Evolutionary conservation across 768 basidiomycete species (phyloP), one percentile per base, ranked within the genome.

Genomic region (Cystobasidium ongulense): DNA sequence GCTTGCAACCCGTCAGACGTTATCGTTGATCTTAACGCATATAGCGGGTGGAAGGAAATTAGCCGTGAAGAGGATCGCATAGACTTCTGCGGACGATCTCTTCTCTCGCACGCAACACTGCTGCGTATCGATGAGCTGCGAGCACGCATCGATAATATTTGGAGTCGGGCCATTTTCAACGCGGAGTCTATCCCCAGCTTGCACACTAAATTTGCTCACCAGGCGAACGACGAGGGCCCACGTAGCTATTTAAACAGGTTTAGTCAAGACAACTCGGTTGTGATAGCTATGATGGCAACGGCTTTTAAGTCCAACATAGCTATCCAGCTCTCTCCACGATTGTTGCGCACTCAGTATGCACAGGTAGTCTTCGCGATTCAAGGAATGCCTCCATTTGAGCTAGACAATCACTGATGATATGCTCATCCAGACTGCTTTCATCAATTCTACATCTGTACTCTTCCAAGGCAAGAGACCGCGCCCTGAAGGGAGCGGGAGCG

Each of bases 111-210:
- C 21, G 53, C 53, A 23, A 29, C 53, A 23, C 53, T 54, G n/a
- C 29, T 29, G 29, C 53, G 53, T 11, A 29, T 54, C 53, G n/a
- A 29, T 54, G n/a, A 54, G 53, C 53, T 54, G n/a, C 53, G 53
- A 54, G n/a, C 29, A n/a, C 53, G 53, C 29, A 54, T 54, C 21
- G 53, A 54, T 54, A 29, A 54, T 23, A 54, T 54, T 29, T 54
- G 53, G 53, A 54, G n/a, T 54, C n/a, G n/a, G 53, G n/a, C 53
- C 53, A 54, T 54, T 29, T 54, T n/a, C 53, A 54, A 54, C 21
- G 29, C 39, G 39, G 39, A 41, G 39, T 41, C 39, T 41, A 41
- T 41, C 39, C 39, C 39, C 39, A 41, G 39, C 39, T 41, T 41
- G 39, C 39, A 41, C 39, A 41, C 39, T 41, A 41, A 7, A 41